A percentile compares a stretch with the other conserved stretches of the same genome.
These are phyloP conservation scores for Akanthomyces lecanii DNA, from an alignment of 2,329 filamentous ascomycete species.

Conservation along the genomic window DNA sequence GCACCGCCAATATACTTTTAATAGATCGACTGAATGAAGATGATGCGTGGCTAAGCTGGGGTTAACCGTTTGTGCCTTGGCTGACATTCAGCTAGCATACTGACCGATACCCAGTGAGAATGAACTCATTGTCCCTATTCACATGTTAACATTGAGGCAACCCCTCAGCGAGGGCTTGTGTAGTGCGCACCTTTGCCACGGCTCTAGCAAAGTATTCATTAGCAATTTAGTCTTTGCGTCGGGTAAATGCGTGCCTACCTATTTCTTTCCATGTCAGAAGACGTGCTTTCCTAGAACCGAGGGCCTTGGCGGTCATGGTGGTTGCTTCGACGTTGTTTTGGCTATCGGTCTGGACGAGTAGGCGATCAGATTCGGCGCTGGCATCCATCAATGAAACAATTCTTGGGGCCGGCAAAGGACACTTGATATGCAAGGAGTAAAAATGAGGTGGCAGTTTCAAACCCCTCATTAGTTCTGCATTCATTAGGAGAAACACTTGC, in stretches of 20 bases:
- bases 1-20: conserved; percentile 20
- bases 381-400: neutral
- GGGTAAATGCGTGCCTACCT: neutral
- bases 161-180: neutral
- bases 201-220: conserved; percentile 1
- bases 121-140: conserved; percentile 22
- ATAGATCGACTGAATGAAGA: conserved; percentile 19
- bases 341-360: neutral
- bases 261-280: conserved; percentile 20
- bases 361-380: neutral
- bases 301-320: neutral
- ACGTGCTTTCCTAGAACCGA: neutral
- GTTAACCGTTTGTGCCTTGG: neutral
- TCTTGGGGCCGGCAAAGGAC: neutral
- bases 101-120: conserved; percentile 21
- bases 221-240: neutral
- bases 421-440: neutral
- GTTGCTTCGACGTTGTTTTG: neutral
- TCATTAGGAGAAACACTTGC: neutral
- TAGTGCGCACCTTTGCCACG: conserved; percentile 19
- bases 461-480: neutral
- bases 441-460: neutral
- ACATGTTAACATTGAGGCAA: neutral
- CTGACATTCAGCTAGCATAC: neutral
- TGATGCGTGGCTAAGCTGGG: conserved; percentile 17